Evolutionary conservation across 2,329 filamentous ascomycete genomes (phyloP), one percentile per base, ranked within the genome.

Genomic region (Aspergillus clavatus): DNA sequence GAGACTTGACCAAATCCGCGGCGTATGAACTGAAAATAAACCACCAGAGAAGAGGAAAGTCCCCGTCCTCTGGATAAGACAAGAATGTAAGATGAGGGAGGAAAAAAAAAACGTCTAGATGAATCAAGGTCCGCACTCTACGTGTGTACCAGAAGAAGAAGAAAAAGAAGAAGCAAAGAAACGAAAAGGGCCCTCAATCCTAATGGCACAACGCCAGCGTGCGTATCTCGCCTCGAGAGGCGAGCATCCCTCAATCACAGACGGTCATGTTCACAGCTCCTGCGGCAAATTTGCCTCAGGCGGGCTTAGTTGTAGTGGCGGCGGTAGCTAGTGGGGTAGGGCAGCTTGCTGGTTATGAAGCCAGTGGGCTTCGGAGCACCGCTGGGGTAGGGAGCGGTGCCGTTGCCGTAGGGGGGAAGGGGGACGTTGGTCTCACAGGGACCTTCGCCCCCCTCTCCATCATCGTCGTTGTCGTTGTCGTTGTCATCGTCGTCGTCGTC

Each of bases 281-380:
- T 7, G 26, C 28, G 21, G 33, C 29, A 10, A 26, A 22, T 12
- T 33, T 14, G 23, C 22, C 8, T n/a, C 18, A 42, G 29, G 21
- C 47, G 52, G 50, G 46, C 52, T n/a, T n/a, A n/a, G n/a, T 43
- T 52, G 18, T 52, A 53, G 45, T 49, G 53, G 45, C 57, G 62
- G 42, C 56, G 58, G 54, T 56, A 61, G 48, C 52, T 48, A 28
- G 56, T 55, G 39, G 57, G 53, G 47, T 52, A 47, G 31, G 39
- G 39, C 38, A 35, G 31, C 49, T 46, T 50, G 55, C 61, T 65
- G 42, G 65, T 66, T 42, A 54, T 46, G 50, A 65, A 67, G 35
- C 65, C 54, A 40, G 58, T 60, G 43, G 57, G 54, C 36, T 53
- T 52, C 11, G 53, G 48, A 27, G 40, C 42, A n/a, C 50, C 51